phyloP scores from a whole-genome alignment of 2,329 filamentous ascomycete genomes.

The Thermomyces lanuginosus region DNA sequence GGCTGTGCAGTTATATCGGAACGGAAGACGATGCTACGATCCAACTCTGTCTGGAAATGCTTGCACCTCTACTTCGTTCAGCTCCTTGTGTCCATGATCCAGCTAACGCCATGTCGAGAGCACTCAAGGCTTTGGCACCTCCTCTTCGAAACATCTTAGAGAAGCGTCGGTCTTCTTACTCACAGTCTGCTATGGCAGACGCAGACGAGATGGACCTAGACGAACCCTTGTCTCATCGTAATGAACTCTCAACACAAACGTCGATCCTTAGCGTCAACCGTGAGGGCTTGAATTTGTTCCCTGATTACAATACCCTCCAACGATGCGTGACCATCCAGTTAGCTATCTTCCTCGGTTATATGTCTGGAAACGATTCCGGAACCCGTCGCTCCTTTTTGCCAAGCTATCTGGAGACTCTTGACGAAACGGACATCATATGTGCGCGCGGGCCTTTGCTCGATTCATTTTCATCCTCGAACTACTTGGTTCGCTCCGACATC shows the following conservation, averaged over 20 bases:
- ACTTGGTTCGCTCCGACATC: slow-evolving; percentile 20
- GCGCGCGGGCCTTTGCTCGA: slow-evolving; percentile 16
- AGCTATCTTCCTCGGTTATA: slow-evolving; percentile 12
- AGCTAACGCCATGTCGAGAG: slow-evolving; percentile 10
- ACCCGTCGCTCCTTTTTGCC: slow-evolving; percentile 12
- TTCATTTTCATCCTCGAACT: slow-evolving; percentile 16
- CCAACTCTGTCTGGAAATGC: slow-evolving; percentile 16
- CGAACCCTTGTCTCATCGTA: slow-evolving; percentile 16
- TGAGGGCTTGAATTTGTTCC: slow-evolving; percentile 15
- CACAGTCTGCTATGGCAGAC: slow-evolving; percentile 6
- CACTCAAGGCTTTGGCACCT: slow-evolving; percentile 13
- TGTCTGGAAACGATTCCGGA: neutral
- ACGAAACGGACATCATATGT: slow-evolving; percentile 23
- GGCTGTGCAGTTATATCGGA: slow-evolving; percentile 18
- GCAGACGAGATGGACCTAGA: slow-evolving; percentile 30
- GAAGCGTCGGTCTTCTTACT: slow-evolving; percentile 11
- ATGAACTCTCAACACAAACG: slow-evolving; percentile 11
- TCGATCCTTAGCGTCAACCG: slow-evolving; percentile 17
- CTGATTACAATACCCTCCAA: slow-evolving; percentile 20
- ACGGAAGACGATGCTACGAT: slow-evolving; percentile 14
- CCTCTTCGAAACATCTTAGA: slow-evolving; percentile 19
- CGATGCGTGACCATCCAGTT: slow-evolving; percentile 21
- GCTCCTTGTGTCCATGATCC: slow-evolving; percentile 8
- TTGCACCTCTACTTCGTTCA: slow-evolving; percentile 19
- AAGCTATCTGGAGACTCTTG: slow-evolving; percentile 22